A percentile compares a stretch with the other conserved stretches of the same genome.
These are phyloP conservation scores for Perilla frutescens DNA, from an alignment of 257 asterid genomes.

Conservation along the genomic window DNA sequence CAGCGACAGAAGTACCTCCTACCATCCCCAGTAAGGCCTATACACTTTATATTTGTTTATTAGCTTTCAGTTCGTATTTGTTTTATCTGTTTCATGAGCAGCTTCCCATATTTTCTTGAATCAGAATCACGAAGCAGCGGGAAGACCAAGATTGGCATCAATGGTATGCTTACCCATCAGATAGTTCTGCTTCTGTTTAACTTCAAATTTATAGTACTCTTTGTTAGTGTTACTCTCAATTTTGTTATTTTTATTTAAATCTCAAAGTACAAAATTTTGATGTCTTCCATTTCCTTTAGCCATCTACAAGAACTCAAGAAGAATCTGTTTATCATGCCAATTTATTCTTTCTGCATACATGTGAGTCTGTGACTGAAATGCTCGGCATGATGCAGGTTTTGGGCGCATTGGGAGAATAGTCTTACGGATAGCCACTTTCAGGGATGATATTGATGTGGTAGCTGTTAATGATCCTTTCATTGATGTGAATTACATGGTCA, in stretches of 20 bases:
- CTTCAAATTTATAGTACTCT: constrained; percentile 2
- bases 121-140: constrained; percentile 69
- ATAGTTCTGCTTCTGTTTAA: constrained; percentile 21
- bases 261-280: neutral
- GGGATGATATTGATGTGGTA: constrained; percentile 95
- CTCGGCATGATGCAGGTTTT: constrained; percentile 64
- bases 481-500: constrained; percentile 96
- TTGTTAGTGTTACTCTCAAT: constrained; percentile 1
- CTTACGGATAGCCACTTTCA: constrained; percentile 81
- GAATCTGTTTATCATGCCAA: neutral
- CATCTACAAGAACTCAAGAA: neutral
- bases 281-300: neutral
- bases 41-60: neutral
- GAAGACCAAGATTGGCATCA: constrained; percentile 84
- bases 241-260: neutral
- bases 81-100: constrained; percentile 35
- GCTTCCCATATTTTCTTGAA: constrained; percentile 15
- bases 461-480: constrained; percentile 98
- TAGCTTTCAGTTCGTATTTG: constrained; percentile 10
- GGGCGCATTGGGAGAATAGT: constrained; percentile 98
- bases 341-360: constrained; percentile 4
- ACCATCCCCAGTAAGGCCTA: constrained; percentile 61
- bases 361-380: constrained; percentile 10
- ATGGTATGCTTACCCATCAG: constrained; percentile 58
- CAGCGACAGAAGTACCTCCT: constrained; percentile 83